phyloP scores from a whole-genome alignment of 352 stramenopile species.

The Pythium aristosporum region DNA sequence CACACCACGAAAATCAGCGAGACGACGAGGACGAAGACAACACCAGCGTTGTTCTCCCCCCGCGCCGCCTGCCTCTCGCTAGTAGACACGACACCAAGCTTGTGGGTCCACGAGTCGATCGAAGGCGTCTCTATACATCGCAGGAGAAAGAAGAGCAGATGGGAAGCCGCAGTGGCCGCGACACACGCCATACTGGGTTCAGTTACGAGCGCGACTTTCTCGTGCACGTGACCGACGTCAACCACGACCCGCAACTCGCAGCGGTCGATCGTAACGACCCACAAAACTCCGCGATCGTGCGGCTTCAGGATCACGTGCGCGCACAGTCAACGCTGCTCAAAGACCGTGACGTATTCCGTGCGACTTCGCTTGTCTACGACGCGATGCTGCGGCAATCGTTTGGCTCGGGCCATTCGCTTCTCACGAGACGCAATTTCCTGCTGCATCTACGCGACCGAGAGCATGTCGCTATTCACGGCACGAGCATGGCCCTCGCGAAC shows the following conservation, averaged over 20 bases:
- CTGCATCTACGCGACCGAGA: conserved; percentile 58
- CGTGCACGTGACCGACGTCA: conserved; percentile 34
- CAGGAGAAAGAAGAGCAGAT: conserved; percentile 8
- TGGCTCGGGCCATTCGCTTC: conserved; percentile 12
- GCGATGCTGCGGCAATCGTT: background rate
- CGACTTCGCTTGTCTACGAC: conserved; percentile 23
- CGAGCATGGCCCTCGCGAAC: conserved; percentile 37
- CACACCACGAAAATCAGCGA: background rate
- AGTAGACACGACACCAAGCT: conserved; percentile 18
- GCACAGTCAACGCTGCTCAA: conserved; percentile 33
- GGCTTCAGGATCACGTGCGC: conserved; percentile 44
- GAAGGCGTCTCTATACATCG: background rate
- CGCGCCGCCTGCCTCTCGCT: conserved; percentile 4
- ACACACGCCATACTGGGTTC: conserved; percentile 34
- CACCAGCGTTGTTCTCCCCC: conserved; percentile 17
- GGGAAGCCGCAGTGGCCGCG: background rate
- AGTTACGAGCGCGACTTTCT: conserved; percentile 68
- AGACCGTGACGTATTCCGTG: conserved; percentile 48
- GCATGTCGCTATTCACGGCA: conserved; percentile 41
- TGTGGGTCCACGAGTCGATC: conserved; percentile 25
- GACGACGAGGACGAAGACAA: conserved; percentile 1
- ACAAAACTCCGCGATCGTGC: conserved; percentile 51
- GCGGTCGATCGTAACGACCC: conserved; percentile 76
- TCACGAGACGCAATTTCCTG: conserved; percentile 70
- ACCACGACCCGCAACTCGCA: conserved; percentile 21